Conservation (phyloP, 202 grass and related monocot genomes). For the Panicum hallii region DNA sequence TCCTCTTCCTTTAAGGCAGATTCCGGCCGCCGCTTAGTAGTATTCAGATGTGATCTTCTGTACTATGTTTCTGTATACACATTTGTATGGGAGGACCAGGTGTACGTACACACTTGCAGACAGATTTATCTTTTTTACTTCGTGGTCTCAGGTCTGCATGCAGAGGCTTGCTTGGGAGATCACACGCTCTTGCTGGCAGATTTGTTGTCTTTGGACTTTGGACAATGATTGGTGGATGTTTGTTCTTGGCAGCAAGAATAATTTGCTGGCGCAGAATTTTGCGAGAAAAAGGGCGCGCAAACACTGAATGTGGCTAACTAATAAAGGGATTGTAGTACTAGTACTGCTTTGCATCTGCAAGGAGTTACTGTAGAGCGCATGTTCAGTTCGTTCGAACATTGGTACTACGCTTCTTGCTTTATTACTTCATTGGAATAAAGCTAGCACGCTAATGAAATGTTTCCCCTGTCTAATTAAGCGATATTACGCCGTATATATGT, state of each 20-base stretch:
- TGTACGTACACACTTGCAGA: background rate
- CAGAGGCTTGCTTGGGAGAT: no score
- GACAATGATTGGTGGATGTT: conserved; percentile 3
- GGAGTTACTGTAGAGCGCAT: background rate
- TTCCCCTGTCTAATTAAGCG: background rate
- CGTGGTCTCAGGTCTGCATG: no score
- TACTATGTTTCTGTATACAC: background rate
- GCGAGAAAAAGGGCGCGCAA: background rate
- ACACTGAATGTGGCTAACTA: background rate
- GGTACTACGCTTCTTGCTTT: background rate
- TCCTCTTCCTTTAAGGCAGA: background rate
- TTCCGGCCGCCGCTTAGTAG: background rate
- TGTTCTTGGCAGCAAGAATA: background rate
- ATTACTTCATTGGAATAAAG: conserved; percentile 19
- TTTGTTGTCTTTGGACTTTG: background rate
- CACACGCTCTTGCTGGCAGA: background rate
- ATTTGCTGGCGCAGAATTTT: conserved; percentile 21
- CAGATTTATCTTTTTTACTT: background rate
- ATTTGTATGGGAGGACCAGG: background rate
- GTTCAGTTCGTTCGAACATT: conserved; percentile 1
- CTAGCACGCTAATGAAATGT: background rate
- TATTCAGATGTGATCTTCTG: background rate
- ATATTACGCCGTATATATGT: background rate
- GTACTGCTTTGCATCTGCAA: background rate
- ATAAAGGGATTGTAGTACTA: background rate